Percentiles rank a stretch among this genome's conserved stretches.
These are phyloP conservation scores for Coniferiporia sulphurascens DNA, from an alignment of 1,284 basidiomycete genomes.

Conservation along the genomic window DNA sequence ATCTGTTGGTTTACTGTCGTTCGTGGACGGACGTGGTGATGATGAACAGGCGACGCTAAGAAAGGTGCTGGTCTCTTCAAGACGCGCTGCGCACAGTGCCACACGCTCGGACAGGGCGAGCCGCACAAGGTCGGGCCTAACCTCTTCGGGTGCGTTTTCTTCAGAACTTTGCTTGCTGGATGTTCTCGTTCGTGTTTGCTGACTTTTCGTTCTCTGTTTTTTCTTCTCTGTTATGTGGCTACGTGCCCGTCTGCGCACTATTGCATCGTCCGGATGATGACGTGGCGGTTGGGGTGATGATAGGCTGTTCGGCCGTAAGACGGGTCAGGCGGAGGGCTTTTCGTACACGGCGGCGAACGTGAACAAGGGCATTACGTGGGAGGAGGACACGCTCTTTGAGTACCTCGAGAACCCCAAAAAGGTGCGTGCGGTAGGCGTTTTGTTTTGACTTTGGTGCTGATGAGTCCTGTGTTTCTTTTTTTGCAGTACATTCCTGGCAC, in stretches of 20 bases:
- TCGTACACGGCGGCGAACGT: conserved; percentile 95
- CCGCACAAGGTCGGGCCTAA: conserved; percentile 92
- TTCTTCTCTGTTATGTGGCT: no score
- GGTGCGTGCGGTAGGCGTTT: conserved; percentile 38
- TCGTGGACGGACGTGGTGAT: not conserved
- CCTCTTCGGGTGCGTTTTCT: conserved; percentile 74
- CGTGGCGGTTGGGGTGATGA: not conserved
- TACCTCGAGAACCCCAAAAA: conserved; percentile 98
- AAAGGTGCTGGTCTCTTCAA: conserved; percentile 94
- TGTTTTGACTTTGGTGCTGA: conserved; percentile 1
- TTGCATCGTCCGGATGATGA: no score
- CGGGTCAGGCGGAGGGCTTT: conserved; percentile 84
- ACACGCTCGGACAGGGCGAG: conserved; percentile 83
- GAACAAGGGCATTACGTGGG: conserved; percentile 91
- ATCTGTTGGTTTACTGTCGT: not conserved
- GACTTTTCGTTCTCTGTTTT: not conserved
- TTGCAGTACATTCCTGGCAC: conserved; percentile 88
- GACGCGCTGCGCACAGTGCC: conserved; percentile 97
- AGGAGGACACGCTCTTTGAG: conserved; percentile 85
- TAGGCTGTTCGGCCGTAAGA: conserved; percentile 82
- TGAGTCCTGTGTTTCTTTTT: conserved; percentile 22
- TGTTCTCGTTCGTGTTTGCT: not conserved
- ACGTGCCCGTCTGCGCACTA: no score
- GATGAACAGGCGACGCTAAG: conserved; percentile 64
- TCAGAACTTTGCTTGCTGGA: not conserved